Evolutionary conservation across 192 early-diverging fungal species (phyloP).

Genomic region (Linnemannia zychae): DNA sequence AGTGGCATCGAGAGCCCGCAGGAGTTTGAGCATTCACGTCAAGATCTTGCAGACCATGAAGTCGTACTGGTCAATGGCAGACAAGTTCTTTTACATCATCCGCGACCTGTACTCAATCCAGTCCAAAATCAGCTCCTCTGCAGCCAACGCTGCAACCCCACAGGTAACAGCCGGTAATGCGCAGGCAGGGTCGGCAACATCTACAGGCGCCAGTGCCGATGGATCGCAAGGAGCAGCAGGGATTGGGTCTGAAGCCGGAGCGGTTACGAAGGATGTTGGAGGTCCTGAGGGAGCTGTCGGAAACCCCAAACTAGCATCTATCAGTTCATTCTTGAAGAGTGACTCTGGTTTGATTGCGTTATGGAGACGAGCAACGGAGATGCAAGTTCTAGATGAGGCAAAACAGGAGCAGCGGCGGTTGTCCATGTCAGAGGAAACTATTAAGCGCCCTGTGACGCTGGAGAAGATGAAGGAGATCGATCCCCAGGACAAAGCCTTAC

Average conservation of each 20-base stretch:
- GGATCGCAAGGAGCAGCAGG: neutral
- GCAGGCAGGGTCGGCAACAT: neutral
- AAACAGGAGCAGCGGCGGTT: slow-evolving; percentile 33
- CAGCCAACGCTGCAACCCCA: slow-evolving; percentile 5
- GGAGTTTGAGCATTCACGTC: slow-evolving; percentile 58
- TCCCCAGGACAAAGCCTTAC: slow-evolving; percentile 21
- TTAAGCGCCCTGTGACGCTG: neutral
- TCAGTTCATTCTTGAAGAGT: slow-evolving; percentile 52
- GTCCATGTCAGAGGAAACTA: slow-evolving; percentile 31
- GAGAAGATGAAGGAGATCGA: slow-evolving; percentile 17
- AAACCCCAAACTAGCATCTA: slow-evolving; percentile 38
- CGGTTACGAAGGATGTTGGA: neutral
- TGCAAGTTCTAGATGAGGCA: slow-evolving; percentile 50
- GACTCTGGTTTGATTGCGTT: slow-evolving; percentile 52
- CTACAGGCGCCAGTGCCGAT: neutral
- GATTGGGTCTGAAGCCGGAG: neutral
- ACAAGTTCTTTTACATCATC: slow-evolving; percentile 66
- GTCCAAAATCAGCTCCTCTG: slow-evolving; percentile 51
- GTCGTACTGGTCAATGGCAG: slow-evolving; percentile 67
- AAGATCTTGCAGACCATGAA: slow-evolving; percentile 58
- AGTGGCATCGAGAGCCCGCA: slow-evolving; percentile 55
- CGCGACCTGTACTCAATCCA: slow-evolving; percentile 67
- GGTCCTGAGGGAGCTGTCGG: neutral
- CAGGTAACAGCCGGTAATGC: neutral
- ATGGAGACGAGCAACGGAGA: slow-evolving; percentile 52